phyloP scores from a whole-genome alignment of 2,329 filamentous ascomycete species.

The Plectosphaerella plurivora region DNA sequence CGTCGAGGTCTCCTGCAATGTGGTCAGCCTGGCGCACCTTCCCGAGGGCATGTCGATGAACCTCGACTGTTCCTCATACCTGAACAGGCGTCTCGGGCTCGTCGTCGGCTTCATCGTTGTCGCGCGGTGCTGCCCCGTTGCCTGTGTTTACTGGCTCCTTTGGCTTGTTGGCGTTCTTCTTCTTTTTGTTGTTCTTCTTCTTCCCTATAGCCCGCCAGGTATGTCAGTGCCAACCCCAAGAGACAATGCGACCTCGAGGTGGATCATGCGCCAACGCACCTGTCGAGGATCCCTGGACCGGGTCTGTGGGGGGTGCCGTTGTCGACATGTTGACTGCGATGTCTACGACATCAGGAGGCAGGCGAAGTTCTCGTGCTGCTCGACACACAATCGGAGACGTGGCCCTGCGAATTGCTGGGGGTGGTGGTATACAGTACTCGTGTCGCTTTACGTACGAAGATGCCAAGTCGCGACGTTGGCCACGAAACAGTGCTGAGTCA shows the following conservation, averaged over 20 bases:
- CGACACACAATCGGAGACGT: neutral
- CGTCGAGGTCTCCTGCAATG: conserved; percentile 12
- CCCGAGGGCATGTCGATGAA: neutral
- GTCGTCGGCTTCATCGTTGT: conserved; percentile 37
- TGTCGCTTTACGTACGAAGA: neutral
- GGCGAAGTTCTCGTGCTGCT: neutral
- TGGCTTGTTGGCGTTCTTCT: conserved; percentile 48
- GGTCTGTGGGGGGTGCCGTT: conserved; percentile 16
- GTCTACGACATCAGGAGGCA: conserved; percentile 9
- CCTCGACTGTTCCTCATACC: conserved; percentile 16
- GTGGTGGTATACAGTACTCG: neutral
- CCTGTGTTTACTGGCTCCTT: conserved; percentile 33
- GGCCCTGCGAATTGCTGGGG: neutral
- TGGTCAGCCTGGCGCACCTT: neutral
- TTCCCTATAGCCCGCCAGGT: conserved; percentile 30
- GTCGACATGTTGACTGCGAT: conserved; percentile 20
- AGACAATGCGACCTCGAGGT: neutral
- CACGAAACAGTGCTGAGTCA: neutral
- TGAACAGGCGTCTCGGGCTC: conserved; percentile 35
- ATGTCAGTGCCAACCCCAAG: conserved; percentile 11
- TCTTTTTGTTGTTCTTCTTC: conserved; percentile 58
- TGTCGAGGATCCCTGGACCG: conserved; percentile 20
- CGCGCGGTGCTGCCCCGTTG: conserved; percentile 23
- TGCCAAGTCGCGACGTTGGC: neutral
- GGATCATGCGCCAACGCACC: conserved; percentile 15